Conservation (phyloP, 257 asterid species). For the Handroanthus guayacan region DNA sequence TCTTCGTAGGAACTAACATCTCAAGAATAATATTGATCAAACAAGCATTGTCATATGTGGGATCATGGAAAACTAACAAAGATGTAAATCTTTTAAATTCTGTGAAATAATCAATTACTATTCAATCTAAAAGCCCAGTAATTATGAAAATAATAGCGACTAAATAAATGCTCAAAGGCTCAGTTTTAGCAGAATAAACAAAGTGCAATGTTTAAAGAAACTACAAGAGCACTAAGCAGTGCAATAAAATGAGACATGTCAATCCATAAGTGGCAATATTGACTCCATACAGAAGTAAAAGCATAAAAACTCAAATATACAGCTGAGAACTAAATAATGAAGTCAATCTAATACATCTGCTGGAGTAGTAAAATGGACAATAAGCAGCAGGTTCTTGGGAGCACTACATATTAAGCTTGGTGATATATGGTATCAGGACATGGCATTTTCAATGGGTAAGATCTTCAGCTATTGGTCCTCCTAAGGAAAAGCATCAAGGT, state of each 20-base stretch:
- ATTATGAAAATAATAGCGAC: constrained; percentile 4
- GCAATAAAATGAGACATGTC: constrained; percentile 32
- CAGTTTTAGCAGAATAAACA: constrained; percentile 28
- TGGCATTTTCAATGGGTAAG: constrained; percentile 70
- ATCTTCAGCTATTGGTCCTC: constrained; percentile 81
- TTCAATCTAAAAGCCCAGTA: background rate
- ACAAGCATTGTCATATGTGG: constrained; percentile 30
- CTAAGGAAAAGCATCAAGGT: constrained; percentile 83
- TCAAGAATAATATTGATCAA: constrained; percentile 38
- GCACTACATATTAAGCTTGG: constrained; percentile 65
- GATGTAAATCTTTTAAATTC: background rate
- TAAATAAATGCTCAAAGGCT: constrained; percentile 14
- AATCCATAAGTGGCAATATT: constrained; percentile 25
- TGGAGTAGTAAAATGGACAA: constrained; percentile 50
- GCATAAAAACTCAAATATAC: constrained; percentile 46
- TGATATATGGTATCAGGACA: constrained; percentile 64
- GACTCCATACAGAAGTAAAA: constrained; percentile 36
- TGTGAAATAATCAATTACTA: background rate
- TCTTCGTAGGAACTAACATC: constrained; percentile 33
- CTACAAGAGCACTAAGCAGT: constrained; percentile 26
- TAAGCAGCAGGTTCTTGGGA: constrained; percentile 82
- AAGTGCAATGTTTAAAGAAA: constrained; percentile 27
- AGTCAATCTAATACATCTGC: constrained; percentile 59
- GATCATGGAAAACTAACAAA: constrained; percentile 21
- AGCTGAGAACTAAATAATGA: constrained; percentile 50